Conservation (phyloP, 306 rosid genomes). For the Dalbergia cochinchinensis region DNA sequence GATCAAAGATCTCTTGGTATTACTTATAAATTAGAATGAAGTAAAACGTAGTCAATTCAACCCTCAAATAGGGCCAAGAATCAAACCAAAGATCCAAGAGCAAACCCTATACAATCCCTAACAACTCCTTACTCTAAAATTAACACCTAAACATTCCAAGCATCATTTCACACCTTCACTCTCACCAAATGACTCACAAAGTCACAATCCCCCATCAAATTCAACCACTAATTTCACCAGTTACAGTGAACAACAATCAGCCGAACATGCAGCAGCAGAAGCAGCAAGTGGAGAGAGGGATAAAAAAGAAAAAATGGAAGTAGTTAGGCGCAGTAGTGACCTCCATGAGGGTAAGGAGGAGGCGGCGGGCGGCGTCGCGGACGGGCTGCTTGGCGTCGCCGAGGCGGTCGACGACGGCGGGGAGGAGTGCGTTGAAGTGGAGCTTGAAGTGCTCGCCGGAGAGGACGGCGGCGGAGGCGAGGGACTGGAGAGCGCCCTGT, state of each 20-base stretch:
- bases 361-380: conserved; percentile 93
- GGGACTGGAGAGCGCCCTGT: conserved; percentile 94
- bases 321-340: conserved; percentile 21
- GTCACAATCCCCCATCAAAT: neutral
- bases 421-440: conserved; percentile 95
- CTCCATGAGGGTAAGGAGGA: conserved; percentile 98
- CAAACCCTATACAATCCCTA: neutral
- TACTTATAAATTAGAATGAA: neutral
- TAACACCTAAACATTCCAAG: neutral
- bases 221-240: neutral
- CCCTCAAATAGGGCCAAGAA: neutral
- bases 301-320: neutral
- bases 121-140: neutral
- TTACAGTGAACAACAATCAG: neutral
- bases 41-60: conserved; percentile 6
- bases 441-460: conserved; percentile 95
- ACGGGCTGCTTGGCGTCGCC: conserved; percentile 99
- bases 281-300: too few relatives aligned
- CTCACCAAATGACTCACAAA: neutral
- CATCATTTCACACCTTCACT: neutral
- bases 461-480: conserved; percentile 97
- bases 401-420: conserved; percentile 92
- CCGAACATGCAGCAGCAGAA: neutral
- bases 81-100: conserved; percentile 1
- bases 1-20: conserved; percentile 12